phyloP scores from a whole-genome alignment of 1,139 yeast species.

The Hyphopichia pseudoburtonii region DNA sequence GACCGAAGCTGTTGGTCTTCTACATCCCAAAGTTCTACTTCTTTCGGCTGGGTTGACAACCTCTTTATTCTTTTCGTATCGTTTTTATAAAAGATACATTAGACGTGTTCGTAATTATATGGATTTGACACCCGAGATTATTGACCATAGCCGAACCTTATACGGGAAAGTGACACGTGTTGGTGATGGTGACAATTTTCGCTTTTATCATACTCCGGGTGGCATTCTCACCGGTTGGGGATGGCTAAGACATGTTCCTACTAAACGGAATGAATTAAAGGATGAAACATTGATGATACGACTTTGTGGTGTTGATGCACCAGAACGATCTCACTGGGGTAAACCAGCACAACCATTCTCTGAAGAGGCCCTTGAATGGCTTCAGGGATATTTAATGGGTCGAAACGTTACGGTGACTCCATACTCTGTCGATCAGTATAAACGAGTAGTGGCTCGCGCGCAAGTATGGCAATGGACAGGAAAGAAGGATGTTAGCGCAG shows the following conservation, averaged over 20 bases:
- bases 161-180: constrained; percentile 86
- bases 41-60: constrained; percentile 40
- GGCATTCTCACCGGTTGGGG: constrained; percentile 91
- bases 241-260: constrained; percentile 64
- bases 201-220: constrained; percentile 92
- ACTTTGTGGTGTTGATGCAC: constrained; percentile 96
- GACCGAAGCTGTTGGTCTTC: constrained; percentile 18
- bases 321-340: constrained; percentile 94
- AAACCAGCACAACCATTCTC: constrained; percentile 88
- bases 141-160: constrained; percentile 38
- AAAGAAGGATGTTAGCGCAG: constrained; percentile 75
- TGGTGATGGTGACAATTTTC: constrained; percentile 96
- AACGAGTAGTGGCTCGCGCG: constrained; percentile 82
- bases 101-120: constrained; percentile 35
- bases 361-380: constrained; percentile 82
- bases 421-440: constrained; percentile 81
- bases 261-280: constrained; percentile 44
- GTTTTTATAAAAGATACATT: constrained; percentile 35
- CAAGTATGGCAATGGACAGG: constrained; percentile 75
- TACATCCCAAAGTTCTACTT: constrained; percentile 43
- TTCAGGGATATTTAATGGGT: constrained; percentile 62
- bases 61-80: constrained; percentile 29
- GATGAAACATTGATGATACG: constrained; percentile 67
- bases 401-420: constrained; percentile 73
- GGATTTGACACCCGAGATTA: constrained; percentile 38